These are phyloP conservation scores for Cladosporium phlei DNA, from an alignment of 2,329 filamentous ascomycete species.

Conservation along the genomic window DNA sequence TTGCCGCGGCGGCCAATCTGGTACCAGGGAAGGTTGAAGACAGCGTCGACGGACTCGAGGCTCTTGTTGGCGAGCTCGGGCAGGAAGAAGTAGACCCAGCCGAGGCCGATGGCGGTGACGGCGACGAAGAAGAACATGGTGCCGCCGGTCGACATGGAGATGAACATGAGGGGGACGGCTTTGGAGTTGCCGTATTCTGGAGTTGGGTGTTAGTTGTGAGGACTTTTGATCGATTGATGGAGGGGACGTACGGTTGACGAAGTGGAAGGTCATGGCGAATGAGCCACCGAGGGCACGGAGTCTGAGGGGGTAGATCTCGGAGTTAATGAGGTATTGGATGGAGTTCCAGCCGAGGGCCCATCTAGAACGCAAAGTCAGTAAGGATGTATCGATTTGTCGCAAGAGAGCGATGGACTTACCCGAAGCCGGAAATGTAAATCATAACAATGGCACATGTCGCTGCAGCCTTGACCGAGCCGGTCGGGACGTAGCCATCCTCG, in stretches of 20 bases:
- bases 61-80: conserved; percentile 49
- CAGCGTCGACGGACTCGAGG: conserved; percentile 53
- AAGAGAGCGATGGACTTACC: conserved; percentile 57
- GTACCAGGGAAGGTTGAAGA: conserved; percentile 65
- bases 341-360: not conserved
- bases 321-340: conserved; percentile 68
- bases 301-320: conserved; percentile 70
- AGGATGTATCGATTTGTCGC: too few relatives aligned
- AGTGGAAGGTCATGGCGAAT: conserved; percentile 72
- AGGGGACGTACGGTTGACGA: conserved; percentile 52
- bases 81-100: conserved; percentile 56
- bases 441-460: conserved; percentile 59
- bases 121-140: conserved; percentile 74
- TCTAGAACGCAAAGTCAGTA: not conserved
- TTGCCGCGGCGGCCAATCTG: conserved; percentile 55
- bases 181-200: conserved; percentile 68
- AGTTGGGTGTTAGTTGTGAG: not conserved
- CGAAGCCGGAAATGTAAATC: conserved; percentile 57
- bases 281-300: conserved; percentile 67
- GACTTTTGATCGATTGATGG: not conserved
- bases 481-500: conserved; percentile 45
- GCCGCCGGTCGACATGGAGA: conserved; percentile 55
- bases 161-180: conserved; percentile 70
- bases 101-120: conserved; percentile 63
- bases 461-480: conserved; percentile 48